A percentile compares a stretch with the other conserved stretches of the same genome.
Evolutionary conservation across 2,329 filamentous ascomycete genomes (phyloP).

Genomic region (Botrytis fabae): DNA sequence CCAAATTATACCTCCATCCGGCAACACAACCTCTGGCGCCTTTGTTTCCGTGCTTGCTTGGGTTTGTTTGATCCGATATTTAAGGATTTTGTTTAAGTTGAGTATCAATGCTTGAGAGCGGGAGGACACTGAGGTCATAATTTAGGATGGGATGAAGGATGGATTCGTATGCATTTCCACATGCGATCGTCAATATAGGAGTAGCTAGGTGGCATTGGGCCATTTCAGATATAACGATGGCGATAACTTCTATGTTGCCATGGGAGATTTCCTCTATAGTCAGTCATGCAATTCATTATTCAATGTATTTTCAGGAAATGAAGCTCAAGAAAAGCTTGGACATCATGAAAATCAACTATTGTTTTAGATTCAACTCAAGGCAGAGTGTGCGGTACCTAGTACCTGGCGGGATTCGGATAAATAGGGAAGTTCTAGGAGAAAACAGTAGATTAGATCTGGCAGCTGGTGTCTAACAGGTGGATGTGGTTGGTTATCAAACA

Average conservation of each 20-base stretch:
- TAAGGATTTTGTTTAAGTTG: slow-evolving; percentile 19
- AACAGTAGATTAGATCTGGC: slow-evolving; percentile 6
- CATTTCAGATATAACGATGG: background rate
- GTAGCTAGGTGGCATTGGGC: background rate
- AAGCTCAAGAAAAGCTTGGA: slow-evolving; percentile 13
- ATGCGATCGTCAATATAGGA: background rate
- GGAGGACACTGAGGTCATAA: background rate
- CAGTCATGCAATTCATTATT: background rate
- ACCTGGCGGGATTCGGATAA: slow-evolving; percentile 8
- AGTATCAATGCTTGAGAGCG: slow-evolving; percentile 13
- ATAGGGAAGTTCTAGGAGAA: background rate
- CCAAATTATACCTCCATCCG: slow-evolving; percentile 3
- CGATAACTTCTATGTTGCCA: background rate
- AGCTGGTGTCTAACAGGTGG: slow-evolving; percentile 10
- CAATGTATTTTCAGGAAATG: background rate
- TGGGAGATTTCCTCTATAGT: background rate
- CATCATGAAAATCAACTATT: slow-evolving; percentile 2
- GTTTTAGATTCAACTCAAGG: slow-evolving; percentile 10
- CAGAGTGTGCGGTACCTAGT: background rate
- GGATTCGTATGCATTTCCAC: background rate
- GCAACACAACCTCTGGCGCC: background rate
- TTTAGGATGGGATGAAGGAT: slow-evolving; percentile 17
- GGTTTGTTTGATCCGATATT: slow-evolving; percentile 19
- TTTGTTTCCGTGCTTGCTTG: background rate
- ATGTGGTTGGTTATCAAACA: background rate